Base-by-base conservation (phyloP, 257 asterid genomes). In the Ehretia macrophylla region DNA sequence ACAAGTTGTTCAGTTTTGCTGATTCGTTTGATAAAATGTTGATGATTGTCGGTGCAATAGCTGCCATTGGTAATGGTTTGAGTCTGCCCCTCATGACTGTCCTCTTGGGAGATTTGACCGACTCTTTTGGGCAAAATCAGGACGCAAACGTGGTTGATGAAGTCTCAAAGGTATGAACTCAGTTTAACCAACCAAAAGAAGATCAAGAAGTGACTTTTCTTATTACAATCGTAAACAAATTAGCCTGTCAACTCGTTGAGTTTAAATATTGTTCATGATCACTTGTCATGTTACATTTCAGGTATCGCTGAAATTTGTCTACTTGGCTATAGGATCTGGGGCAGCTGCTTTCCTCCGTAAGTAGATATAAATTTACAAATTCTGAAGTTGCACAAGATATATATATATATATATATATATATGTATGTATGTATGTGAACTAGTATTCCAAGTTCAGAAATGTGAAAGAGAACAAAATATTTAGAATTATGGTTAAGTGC, bases 31-130 rank as follows among this genome's bases (percentile, higher is more conserved):
- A 81, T 60, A 59, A 65, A 13, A 11, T 67, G 11, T 70, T 81
- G 49, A 81, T 81, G 81, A 38, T 74, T 12, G 4, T 77, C 4
- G 86, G 86, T 9, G 55, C 77, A 44, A 68, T 81, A 1, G 76
- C 73, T 32, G 81, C 86, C 50, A 37, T 77, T 47, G 79, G 27
- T 0, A 77, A 71, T 21, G 86, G 84, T 4, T 56, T 72, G 37
- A 56, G 80, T 11, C 74, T 68, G n/a, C 86, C 80, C 6, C n/a
- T 77, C 8, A 68, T 75, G 61, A 56, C 74, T 10, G 54, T 77
- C 48, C 40, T 76, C 8, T 69, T 81, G 40, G 77, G 79, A 8
- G 63, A 56, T 0, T 65, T 77, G 8, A 63, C 74, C 45, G 53
- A 74, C 49, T 56, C 80, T 46, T 73, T 78, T 48, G 76, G 75